Evolutionary conservation across 108 stramenopile species (phyloP).

Genomic region (Stephanodiscus triporus): DNA sequence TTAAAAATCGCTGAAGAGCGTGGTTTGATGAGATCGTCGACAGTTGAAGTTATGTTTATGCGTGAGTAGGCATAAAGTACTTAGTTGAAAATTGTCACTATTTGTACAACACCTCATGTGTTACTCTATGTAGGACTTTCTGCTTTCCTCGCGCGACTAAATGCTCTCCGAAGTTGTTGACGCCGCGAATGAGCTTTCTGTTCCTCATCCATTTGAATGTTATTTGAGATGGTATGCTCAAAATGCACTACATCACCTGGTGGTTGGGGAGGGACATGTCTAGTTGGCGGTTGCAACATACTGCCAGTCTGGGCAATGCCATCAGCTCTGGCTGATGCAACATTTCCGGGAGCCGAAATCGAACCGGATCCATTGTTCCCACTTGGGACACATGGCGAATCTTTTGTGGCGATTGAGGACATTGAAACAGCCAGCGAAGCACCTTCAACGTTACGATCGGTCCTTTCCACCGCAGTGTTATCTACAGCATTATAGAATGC

Average conservation of each 20-base stretch:
- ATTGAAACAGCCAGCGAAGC: background rate
- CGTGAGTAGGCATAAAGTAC: too few species aligned
- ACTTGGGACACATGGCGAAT: background rate
- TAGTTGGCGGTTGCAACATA: background rate
- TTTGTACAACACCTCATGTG: too few species aligned
- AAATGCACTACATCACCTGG: background rate
- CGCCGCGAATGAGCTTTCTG: slow-evolving; percentile 31
- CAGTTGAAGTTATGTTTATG: too few species aligned
- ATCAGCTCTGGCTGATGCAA: background rate
- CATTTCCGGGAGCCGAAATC: background rate
- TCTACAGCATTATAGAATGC: slow-evolving; percentile 71
- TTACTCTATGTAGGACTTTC: background rate
- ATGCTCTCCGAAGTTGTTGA: slow-evolving; percentile 41
- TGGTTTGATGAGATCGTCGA: too few species aligned
- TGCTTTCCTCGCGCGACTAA: slow-evolving; percentile 18
- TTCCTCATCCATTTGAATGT: slow-evolving; percentile 17
- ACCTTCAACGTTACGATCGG: slow-evolving; percentile 16
- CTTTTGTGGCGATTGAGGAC: background rate
- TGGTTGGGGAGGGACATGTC: background rate
- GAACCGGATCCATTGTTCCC: background rate
- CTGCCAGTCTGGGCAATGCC: background rate
- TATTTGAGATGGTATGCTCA: background rate
- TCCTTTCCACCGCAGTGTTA: slow-evolving; percentile 71
- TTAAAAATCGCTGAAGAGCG: slow-evolving; percentile 84
- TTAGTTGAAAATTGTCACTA: too few species aligned